A percentile compares a stretch with the other conserved stretches of the same genome.
Conservation (phyloP, 2,329 filamentous ascomycete species). For the Rhynchosporium graminicola region DNA sequence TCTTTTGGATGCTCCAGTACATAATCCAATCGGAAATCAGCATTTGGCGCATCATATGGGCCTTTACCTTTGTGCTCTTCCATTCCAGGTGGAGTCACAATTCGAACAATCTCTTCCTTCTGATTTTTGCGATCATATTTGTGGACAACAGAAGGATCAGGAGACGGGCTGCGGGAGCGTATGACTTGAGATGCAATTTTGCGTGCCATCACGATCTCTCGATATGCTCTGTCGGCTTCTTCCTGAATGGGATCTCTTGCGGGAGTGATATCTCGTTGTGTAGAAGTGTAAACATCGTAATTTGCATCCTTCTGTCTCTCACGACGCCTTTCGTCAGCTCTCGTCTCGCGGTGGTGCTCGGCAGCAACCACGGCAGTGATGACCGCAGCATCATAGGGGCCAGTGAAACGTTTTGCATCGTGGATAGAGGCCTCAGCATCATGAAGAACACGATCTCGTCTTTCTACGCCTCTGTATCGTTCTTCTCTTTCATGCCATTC, state of each 20-base stretch:
- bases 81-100: constrained; percentile 58
- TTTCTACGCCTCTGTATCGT: constrained; percentile 20
- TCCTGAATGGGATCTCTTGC: constrained; percentile 52
- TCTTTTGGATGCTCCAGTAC: constrained; percentile 54
- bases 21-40: constrained; percentile 64
- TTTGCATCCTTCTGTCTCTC: constrained; percentile 41
- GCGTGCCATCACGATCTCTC: constrained; percentile 54
- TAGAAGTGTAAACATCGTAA: constrained; percentile 33
- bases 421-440: constrained; percentile 49
- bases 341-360: constrained; percentile 38
- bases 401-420: constrained; percentile 50
- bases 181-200: constrained; percentile 55
- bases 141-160: constrained; percentile 55
- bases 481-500: constrained; percentile 25
- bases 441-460: constrained; percentile 38
- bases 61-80: constrained; percentile 49
- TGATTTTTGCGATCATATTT: constrained; percentile 48
- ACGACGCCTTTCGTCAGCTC: constrained; percentile 42
- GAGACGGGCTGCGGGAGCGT: constrained; percentile 53
- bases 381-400: constrained; percentile 49
- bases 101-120: constrained; percentile 46
- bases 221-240: constrained; percentile 59
- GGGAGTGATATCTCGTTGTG: constrained; percentile 25
- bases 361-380: constrained; percentile 50
- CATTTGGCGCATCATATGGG: constrained; percentile 59